Evolutionary conservation across 495 filamentous ascomycete genomes (phyloP), one percentile per base, ranked within the genome.

Genomic region (Tuber calosporum): DNA sequence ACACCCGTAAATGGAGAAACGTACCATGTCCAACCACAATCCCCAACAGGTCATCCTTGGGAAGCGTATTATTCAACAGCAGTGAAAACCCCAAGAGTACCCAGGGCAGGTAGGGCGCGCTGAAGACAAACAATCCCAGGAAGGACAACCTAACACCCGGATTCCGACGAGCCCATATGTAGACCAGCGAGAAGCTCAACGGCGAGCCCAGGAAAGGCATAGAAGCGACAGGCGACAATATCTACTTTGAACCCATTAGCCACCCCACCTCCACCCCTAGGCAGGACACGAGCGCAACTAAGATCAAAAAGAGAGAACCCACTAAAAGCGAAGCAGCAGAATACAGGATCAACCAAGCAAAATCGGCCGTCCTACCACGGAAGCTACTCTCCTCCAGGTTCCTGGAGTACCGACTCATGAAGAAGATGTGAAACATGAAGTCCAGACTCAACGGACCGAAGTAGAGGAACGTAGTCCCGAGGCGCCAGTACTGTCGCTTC

Each of bases 401-500:
- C 53, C 96, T 92, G 17, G 94, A 93, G 84, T 99, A 99, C 38
- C 95, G 93, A 80, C 96, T 93, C 66, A 98, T 89, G 86, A 99
- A 99, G 87, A 97, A 99, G 83, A 99, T 91, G 82, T 99, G 96
- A 87, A 97, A 98, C 79, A 98, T 87, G 37, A 99, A 89, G 83
- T 99, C 95, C 78, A 99, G 89, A 62, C 90, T 93, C 69, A 99
- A 88, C 17, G 93, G 93, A 34, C 96, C 96, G 82, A 98, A 97
- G 84, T 98, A 99, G 76, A 97, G 88, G 84, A 99, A 99, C 4
- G 96, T 96, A 19, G 94, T 93, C 26, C 97, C 74, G 2, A 99
- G 85, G 38, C 95, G 93, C 96, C 96, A 98, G 84, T 97, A 98
- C 88, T 97, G 93, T 67, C 89, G 89, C 83, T 96, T 96, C 72